Evolutionary conservation across 331 rosid species (phyloP), one percentile per base, ranked within the genome.

Genomic region (Erythrophleum ivorense): DNA sequence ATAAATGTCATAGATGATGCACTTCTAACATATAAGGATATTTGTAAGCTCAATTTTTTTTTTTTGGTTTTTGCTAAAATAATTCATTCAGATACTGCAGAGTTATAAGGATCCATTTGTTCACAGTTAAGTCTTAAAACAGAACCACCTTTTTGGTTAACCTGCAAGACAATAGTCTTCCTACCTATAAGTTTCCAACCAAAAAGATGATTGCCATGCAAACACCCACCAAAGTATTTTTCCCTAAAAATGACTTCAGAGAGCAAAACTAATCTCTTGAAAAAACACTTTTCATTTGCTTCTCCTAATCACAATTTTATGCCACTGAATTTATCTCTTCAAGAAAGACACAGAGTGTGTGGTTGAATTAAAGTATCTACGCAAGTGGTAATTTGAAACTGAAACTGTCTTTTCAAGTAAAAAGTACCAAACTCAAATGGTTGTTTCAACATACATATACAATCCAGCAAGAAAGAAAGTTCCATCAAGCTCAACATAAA

Each of bases 21-120:
- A 43, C 33, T 31, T 54, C 64, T 48, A 50, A 73, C 55, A 65
- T 10, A 60, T 21, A 48, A 71, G 34, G 53, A 57, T 34, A 40
- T n/a, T 53, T n/a, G 6, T 52, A 38, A 63, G 71, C 19, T 71
- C 36, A 43, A 9, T 0, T 15, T 43, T 64, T 53, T 13, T 41
- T 14, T 24, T 34, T n/a, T 24, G 10, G 16, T 54, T 54, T 18
- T 19, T 7, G 38, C 65, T 36, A 82, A 81, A 55, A 69, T 59
- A 70, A 38, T 52, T 29, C 31, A 60, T 67, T 71, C 52, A 82
- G 24, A 82, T 54, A 50, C 52, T 71, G 46, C 8, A 52, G 59
- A 74, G 65, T 38, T 38, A 60, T 19, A 34, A 10, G 19, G 40
- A 31, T 65, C 49, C 11, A 72, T 41, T 48, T 24, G 60, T 52